A percentile compares a stretch with the other conserved stretches of the same genome.
Evolutionary conservation across 768 basidiomycete species (phyloP).

Genomic region (Chalciporus piperatus): DNA sequence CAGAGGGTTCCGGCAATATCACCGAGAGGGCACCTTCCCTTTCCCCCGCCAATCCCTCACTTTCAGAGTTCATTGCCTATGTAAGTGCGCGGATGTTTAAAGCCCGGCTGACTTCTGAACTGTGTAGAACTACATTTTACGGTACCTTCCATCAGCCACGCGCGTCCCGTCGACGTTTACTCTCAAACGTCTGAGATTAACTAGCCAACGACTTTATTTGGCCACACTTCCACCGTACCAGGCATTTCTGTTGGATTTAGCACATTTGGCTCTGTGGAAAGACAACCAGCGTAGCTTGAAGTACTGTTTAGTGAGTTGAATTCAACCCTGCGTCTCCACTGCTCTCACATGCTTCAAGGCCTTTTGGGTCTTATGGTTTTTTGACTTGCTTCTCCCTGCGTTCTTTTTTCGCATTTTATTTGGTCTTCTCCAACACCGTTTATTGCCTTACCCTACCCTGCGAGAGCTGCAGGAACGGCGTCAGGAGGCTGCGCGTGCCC

Average conservation of each 20-base stretch:
- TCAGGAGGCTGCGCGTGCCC: conserved; percentile 45
- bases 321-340: background rate
- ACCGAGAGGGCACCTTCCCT: background rate
- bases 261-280: conserved; percentile 54
- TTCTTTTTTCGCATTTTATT: conserved; percentile 48
- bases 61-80: conserved; percentile 26
- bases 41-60: conserved; percentile 15
- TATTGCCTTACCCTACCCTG: conserved; percentile 55
- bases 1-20: background rate
- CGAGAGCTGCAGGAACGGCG: conserved; percentile 53
- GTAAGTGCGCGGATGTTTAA: conserved; percentile 17
- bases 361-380: conserved; percentile 65
- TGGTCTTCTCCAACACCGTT: conserved; percentile 44
- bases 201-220: conserved; percentile 55
- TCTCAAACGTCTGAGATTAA: conserved; percentile 48
- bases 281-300: conserved; percentile 43
- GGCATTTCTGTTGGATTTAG: conserved; percentile 39
- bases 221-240: conserved; percentile 49
- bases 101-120: conserved; percentile 8
- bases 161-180: conserved; percentile 48
- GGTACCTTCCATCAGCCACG: conserved; percentile 43
- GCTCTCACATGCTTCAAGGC: conserved; percentile 33
- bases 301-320: conserved; percentile 49
- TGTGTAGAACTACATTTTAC: conserved; percentile 40
- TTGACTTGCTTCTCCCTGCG: conserved; percentile 53